Conservation (phyloP, 176 grass and related monocot species). For the Urochloa ruziziensis region DNA sequence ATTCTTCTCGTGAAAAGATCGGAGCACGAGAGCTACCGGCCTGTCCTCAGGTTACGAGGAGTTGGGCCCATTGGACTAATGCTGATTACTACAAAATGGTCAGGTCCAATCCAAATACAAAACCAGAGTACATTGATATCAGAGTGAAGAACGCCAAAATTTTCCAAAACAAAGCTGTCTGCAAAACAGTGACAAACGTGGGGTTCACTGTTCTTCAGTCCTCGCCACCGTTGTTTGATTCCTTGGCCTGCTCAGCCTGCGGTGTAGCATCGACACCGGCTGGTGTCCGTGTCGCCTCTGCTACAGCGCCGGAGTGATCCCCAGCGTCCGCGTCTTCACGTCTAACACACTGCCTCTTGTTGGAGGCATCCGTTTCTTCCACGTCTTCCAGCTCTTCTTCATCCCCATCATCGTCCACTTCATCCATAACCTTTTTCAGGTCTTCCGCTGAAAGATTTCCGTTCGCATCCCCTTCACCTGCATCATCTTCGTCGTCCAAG, state of each 20-base stretch:
- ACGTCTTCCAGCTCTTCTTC: constrained; percentile 28
- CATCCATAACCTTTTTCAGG: not conserved
- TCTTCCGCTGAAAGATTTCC: not conserved
- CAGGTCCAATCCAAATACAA: not conserved
- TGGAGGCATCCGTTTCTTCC: constrained; percentile 19
- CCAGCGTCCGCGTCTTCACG: constrained; percentile 22
- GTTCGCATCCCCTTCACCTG: not conserved
- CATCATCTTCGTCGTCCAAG: constrained; percentile 18
- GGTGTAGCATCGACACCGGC: not conserved
- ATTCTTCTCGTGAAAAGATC: not conserved
- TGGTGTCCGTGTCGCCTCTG: not conserved
- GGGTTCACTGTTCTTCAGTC: not conserved
- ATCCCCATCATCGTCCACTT: constrained; percentile 21
- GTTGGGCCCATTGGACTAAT: not conserved
- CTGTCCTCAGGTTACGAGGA: not conserved
- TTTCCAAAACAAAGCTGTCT: constrained; percentile 1
- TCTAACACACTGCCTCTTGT: constrained; percentile 66
- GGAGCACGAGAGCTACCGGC: not conserved
- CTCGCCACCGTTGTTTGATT: constrained; percentile 5
- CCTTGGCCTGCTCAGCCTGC: constrained; percentile 10
- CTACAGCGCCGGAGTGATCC: constrained; percentile 11
- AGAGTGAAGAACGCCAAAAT: not conserved
- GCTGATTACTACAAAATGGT: not conserved
- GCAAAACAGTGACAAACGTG: not conserved
- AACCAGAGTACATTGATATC: not conserved